Base-by-base conservation (phyloP, 768 basidiomycete genomes). In the Boletus pseudopeckii region DNA sequence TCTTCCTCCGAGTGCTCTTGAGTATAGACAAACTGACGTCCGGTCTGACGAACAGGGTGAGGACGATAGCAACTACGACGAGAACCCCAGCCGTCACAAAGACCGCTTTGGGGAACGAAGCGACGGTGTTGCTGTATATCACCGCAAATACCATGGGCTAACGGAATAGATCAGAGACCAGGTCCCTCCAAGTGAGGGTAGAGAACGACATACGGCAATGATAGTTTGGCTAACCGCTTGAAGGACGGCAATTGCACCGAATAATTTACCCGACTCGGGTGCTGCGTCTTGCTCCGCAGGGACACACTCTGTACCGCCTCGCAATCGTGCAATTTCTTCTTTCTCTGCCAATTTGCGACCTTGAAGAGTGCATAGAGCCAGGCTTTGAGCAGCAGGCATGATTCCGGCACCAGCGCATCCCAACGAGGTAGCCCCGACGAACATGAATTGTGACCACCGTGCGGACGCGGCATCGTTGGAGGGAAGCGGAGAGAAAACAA, bases 91-190 rank as follows among this genome's bases (percentile, higher is more conserved):
- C 86, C 11, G 81, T 70, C 15, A 70, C 76, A 59, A 90, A 91
- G 60, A 90, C 83, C 1, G 85, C 79, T 70, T 82, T 81, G 0
- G 88, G 88, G 63, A 77, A 86, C 18, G 70, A 73, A 0, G 77
- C 81, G 32, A 90, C 86, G 3, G 84, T 87, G 34, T 67, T 68
- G 50, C 81, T 77, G 67, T 88, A 92, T 20, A 86, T 77, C 42
- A 82, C 45, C 5, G 84, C 87, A 63, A 87, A 91, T 6, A 90
- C 59, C 39, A 81, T 71, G 7, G 89, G 88, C 88, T 90, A 76
- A 50, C 10, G 17, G 14, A 13, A 51, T 17, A 18, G 6, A 33
- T 62, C 3, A 60, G 37, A 30, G 9, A 32, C 10, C 7, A 72
- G 61, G 37, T 15, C 26, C 30, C 32, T 41, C 37, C 43, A 28